phyloP scores from a whole-genome alignment of 2,329 filamentous ascomycete species.

The Fusarium begoniae region DNA sequence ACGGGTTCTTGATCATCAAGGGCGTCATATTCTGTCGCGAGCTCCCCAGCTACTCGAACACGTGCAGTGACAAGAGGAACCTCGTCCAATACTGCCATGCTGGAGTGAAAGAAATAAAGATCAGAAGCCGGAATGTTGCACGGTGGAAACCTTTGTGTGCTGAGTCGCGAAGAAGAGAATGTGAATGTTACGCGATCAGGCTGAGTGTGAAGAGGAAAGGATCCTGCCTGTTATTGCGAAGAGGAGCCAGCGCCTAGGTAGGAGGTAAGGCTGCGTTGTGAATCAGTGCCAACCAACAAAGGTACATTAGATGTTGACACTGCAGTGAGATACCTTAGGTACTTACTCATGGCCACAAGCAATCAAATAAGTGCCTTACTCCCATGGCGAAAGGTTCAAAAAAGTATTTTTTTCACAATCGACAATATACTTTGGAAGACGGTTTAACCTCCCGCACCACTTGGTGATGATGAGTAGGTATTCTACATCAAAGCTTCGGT shows the following conservation, averaged over 20 bases:
- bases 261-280: not conserved
- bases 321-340: no score
- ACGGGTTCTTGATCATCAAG: not conserved
- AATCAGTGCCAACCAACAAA: not conserved
- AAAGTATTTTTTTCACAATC: not conserved
- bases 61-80: conserved; percentile 27
- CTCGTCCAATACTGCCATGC: conserved; percentile 35
- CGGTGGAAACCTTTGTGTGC: not conserved
- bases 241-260: not conserved
- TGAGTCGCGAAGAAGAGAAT: no score
- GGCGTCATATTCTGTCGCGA: conserved; percentile 34
- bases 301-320: not conserved
- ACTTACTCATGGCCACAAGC: not conserved
- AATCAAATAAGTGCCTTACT: not conserved
- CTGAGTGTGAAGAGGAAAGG: not conserved
- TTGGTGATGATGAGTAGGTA: not conserved
- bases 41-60: conserved; percentile 27
- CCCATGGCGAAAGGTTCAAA: not conserved
- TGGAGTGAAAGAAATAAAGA: not conserved
- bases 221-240: not conserved
- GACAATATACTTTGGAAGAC: not conserved
- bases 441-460: not conserved
- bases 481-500: no score
- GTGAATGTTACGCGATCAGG: not conserved
- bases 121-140: not conserved